phyloP scores from a whole-genome alignment of 371 early-diverging fungal species.

The Mortierella sp. region DNA sequence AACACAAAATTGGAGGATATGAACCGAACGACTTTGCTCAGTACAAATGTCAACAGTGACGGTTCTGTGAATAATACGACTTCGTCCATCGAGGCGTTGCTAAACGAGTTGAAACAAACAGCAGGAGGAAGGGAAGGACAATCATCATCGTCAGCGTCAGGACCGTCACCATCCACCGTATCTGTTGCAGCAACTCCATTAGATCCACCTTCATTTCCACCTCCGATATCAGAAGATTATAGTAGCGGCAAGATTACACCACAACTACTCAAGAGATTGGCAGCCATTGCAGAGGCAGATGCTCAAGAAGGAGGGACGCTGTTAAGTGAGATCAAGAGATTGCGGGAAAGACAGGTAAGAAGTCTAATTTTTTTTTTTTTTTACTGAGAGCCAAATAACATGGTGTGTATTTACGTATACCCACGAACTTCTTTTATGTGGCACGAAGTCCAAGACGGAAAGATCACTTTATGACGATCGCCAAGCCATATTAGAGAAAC shows the following conservation, averaged over 20 bases:
- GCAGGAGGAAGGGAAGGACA: too few relatives aligned
- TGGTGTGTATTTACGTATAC: not conserved
- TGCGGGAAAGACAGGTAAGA: conserved; percentile 26
- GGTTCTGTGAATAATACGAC: too few relatives aligned
- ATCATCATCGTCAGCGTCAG: not conserved
- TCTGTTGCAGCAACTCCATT: not conserved
- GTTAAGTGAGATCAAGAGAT: conserved; percentile 24
- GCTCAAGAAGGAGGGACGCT: conserved; percentile 23
- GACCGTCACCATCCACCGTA: not conserved
- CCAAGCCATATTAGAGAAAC: conserved; percentile 18
- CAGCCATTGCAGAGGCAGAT: conserved; percentile 34
- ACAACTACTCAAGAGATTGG: conserved; percentile 35
- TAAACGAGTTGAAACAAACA: conserved; percentile 27
- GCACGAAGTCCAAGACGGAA: conserved; percentile 15
- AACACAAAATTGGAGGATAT: too few relatives aligned
- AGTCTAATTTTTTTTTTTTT: not conserved
- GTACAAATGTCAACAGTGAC: not conserved
- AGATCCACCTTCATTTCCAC: too few relatives aligned
- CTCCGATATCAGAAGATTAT: conserved; percentile 12
- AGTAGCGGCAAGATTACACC: conserved; percentile 48
- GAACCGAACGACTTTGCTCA: too few relatives aligned
- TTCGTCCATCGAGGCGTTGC: conserved; percentile 11
- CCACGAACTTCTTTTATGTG: not conserved
- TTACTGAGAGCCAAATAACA: not conserved
- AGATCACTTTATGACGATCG: conserved; percentile 25